These are phyloP conservation scores for Canavalia gladiata DNA, from an alignment of 306 rosid species.

Conservation along the genomic window DNA sequence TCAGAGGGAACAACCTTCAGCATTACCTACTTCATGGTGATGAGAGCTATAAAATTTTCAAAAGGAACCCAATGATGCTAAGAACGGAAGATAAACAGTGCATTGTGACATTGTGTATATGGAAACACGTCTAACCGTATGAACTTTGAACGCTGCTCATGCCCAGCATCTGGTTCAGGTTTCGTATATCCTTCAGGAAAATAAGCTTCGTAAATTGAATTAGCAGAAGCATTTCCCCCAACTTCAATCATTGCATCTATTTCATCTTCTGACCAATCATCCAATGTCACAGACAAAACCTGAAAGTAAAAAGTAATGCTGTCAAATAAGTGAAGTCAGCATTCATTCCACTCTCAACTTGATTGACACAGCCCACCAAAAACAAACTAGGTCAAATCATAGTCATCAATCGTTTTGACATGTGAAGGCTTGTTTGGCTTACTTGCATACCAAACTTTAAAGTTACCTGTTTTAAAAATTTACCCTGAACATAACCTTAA, in stretches of 20 bases:
- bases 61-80: constrained; percentile 45
- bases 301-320: constrained; percentile 53
- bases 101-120: not conserved
- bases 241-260: constrained; percentile 92
- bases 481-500: not conserved
- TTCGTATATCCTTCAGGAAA: constrained; percentile 82
- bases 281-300: constrained; percentile 95
- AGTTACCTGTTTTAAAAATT: not conserved
- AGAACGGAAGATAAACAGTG: constrained; percentile 22
- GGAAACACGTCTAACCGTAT: constrained; percentile 75
- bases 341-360: constrained; percentile 33
- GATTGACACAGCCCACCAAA: constrained; percentile 15
- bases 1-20: constrained; percentile 1
- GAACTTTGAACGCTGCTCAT: constrained; percentile 76
- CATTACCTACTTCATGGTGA: constrained; percentile 41
- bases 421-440: not conserved
- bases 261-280: constrained; percentile 98
- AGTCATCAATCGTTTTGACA: constrained; percentile 9
- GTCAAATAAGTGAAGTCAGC: constrained; percentile 35
- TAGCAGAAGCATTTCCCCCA: constrained; percentile 95
- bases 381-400: constrained; percentile 31
- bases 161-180: constrained; percentile 83
- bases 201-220: constrained; percentile 92
- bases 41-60: constrained; percentile 35
- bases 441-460: constrained; percentile 7